Percentiles rank a stretch among this genome's conserved stretches.
Evolutionary conservation across 164 flowering plant genomes (phyloP).

Genomic region (Pachysandra terminalis): DNA sequence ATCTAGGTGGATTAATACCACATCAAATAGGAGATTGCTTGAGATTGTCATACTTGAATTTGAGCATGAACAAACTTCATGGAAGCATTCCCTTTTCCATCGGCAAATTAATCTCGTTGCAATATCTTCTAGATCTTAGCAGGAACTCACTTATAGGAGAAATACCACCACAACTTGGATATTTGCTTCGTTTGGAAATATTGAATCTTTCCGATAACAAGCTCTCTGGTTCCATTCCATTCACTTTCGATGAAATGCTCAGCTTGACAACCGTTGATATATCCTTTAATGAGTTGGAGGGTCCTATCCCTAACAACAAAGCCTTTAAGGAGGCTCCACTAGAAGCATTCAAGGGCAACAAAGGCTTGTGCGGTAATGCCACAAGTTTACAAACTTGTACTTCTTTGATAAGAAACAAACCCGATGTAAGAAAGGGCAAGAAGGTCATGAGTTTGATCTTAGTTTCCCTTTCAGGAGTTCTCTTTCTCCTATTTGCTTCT

Average conservation of each 20-base stretch:
- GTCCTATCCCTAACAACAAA: constrained; percentile 1
- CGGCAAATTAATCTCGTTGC: not conserved
- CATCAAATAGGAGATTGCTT: not conserved
- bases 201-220: not conserved
- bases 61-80: not conserved
- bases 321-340: not conserved
- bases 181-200: not conserved
- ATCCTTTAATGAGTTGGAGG: constrained; percentile 2
- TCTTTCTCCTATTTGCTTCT: not conserved
- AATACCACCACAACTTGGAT: not conserved
- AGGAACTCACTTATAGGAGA: not conserved
- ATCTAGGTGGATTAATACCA: not conserved
- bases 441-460: not conserved
- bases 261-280: not conserved
- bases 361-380: constrained; percentile 1
- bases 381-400: not conserved
- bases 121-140: not conserved
- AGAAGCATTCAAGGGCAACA: not conserved
- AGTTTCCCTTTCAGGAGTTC: not conserved
- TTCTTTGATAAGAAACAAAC: not conserved
- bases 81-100: not conserved
- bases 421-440: not conserved
- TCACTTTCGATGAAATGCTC: not conserved
- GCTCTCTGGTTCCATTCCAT: not conserved
- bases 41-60: not conserved